Evolutionary conservation across 2,329 filamentous ascomycete species (phyloP), one percentile per base, ranked within the genome.

Genomic region (Aphanocladium album): DNA sequence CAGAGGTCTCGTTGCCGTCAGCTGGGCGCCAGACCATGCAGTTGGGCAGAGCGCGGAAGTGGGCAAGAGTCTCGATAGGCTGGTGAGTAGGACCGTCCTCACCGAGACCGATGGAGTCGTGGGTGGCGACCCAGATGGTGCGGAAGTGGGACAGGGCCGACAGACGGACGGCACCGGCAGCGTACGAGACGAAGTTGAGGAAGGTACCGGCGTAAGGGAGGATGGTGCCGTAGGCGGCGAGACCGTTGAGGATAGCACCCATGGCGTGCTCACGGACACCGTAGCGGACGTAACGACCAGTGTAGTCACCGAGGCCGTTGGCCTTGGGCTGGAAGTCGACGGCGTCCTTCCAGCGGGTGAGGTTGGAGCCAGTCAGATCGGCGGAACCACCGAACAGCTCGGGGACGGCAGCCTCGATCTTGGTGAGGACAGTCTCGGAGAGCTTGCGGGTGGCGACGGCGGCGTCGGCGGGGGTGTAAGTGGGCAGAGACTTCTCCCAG

Each of bases 11-110:
- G 83, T 98, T 98, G 73, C 93, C 93, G 73, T 98, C 95, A 71
- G 95, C 93, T 68, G 95, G 95, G 74, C 95, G 93, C 95, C 95
- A 98, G 71, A 98, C 93, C 91, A 98, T 96, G 84, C 89, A 90
- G 89, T 99, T 99, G 74, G 95, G 95, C 69, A 98, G 86, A 67
- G 95, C 95, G 76, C 95, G 93, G 91, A 98, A 98, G 81, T 98
- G 95, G 63, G 93, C 89, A 65, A 98, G 87, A 49, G 92, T 96
- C 87, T 99, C 95, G 70, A 99, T 96, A 76, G 95, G 95, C 85
- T 99, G 95, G 82, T 99, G 95, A 61, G 95, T 99, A 69, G 95
- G 93, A 65, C 95, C 95, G 73, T 99, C 95, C 82, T 99, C 95
- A 79, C 95, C 95, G 68, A 98, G 91, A 83, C 95, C 95, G 71